Conservation (phyloP, 331 rosid species). For the Pyrus hybrid region DNA sequence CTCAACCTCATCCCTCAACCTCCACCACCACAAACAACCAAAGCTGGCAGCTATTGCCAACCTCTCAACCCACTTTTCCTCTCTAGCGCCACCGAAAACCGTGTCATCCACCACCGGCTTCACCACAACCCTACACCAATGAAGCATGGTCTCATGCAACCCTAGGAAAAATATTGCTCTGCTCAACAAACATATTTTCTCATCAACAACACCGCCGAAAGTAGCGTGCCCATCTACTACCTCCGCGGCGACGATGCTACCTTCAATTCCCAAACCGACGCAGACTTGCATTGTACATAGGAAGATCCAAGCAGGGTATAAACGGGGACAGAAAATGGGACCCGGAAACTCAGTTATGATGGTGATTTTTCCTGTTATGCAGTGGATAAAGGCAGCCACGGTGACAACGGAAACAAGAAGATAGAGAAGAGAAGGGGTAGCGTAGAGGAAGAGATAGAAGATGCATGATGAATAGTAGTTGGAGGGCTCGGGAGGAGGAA, state of each 20-base stretch:
- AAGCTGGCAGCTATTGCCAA: constrained; percentile 43
- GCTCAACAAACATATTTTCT: constrained; percentile 31
- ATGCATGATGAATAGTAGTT: not conserved
- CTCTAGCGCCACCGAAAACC: constrained; percentile 29
- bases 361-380: constrained; percentile 33
- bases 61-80: constrained; percentile 51
- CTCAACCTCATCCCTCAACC: constrained; percentile 65
- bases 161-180: constrained; percentile 52
- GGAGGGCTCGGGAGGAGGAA: not conserved
- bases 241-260: constrained; percentile 30
- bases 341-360: constrained; percentile 10
- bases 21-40: constrained; percentile 78
- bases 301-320: constrained; percentile 54
- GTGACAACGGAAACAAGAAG: constrained; percentile 38
- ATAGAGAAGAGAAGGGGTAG: constrained; percentile 41
- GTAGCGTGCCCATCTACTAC: constrained; percentile 7
- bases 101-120: constrained; percentile 85
- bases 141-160: constrained; percentile 57
- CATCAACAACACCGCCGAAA: constrained; percentile 11
- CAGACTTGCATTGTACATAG: constrained; percentile 56
- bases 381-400: constrained; percentile 37
- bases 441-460: constrained; percentile 18
- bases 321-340: constrained; percentile 19
- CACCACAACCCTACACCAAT: constrained; percentile 71
- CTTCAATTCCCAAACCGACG: constrained; percentile 59